Base-by-base conservation (phyloP, 2,329 filamentous ascomycete species). In the Neopestalotiopsis clavispora region DNA sequence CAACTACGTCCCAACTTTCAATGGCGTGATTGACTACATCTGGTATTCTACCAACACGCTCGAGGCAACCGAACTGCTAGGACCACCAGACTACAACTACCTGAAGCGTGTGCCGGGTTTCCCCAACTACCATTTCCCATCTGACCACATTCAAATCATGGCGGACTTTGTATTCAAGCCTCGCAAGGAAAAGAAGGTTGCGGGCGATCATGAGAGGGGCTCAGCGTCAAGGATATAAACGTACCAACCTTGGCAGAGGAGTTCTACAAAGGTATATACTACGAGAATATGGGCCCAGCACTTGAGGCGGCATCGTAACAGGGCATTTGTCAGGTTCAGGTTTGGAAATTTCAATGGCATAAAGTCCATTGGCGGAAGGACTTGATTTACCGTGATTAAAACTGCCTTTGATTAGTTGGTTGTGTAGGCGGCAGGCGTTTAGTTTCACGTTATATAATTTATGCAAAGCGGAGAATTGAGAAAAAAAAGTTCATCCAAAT, bases 1-100 rank as follows among this genome's bases (percentile, higher is more conserved):
- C 61, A 99, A 99, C 81, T 99, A 98, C 81, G 97, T 94, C 14
- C 95, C 96, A 1, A 90, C 90, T n/a, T 99, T 98, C 82, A 89
- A 90, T 65, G 95, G 94, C 71, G 93, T 97, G 68, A 92, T 99
- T 73, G 96, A 99, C 79, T 98, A 98, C 81, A 94, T 99, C 76
- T 98, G 95, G 94, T 99, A 97, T 82, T 95, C 94, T 68, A 95
- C 94, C 69, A 97, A 96, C 80, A 90, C 92, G 28, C 85, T 98
- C 59, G 93, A 96, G 77, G 92, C 97, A 30, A 91, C 94, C 20
- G 92, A 92, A 66, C 82, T 98, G 66, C 90, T 98, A 4, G 95
- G 95, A 38, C 92, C 95, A 58, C 93, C 97, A 2, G 95, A 98
- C 78, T 89, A 91, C 72, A 89, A 93, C 34, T 96, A 97, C 78